Percentiles rank a stretch among this genome's conserved stretches.
Conservation (phyloP, 2,329 filamentous ascomycete genomes). For the Ilyonectria destructans region DNA sequence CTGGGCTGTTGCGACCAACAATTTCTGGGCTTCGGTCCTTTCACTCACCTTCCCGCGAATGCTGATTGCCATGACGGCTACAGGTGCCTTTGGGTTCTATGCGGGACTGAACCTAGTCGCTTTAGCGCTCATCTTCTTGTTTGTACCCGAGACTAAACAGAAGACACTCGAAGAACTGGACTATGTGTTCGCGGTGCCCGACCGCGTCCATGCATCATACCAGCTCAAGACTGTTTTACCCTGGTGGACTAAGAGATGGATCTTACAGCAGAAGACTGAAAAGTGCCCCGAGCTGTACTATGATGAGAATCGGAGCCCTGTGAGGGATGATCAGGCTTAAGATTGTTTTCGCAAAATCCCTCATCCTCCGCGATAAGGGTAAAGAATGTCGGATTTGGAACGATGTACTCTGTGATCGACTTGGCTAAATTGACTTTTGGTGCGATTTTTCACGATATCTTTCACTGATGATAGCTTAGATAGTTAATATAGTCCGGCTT, state of each 20-base stretch:
- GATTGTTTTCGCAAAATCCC: background rate
- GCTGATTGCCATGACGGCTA: conserved; percentile 54
- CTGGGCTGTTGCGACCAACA: conserved; percentile 72
- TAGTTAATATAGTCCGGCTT: no score
- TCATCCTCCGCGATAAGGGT: background rate
- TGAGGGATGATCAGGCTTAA: background rate
- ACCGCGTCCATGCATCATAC: conserved; percentile 58
- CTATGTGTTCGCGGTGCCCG: conserved; percentile 63
- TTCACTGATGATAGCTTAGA: no score
- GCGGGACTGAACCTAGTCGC: conserved; percentile 64
- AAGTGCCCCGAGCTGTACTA: conserved; percentile 32
- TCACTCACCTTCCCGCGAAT: conserved; percentile 65
- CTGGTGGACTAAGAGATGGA: conserved; percentile 56
- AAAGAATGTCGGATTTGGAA: background rate
- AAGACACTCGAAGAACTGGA: conserved; percentile 67
- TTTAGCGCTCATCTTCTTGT: conserved; percentile 64
- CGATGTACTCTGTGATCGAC: background rate
- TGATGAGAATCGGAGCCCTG: conserved; percentile 7
- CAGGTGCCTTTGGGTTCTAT: conserved; percentile 60
- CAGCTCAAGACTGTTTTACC: conserved; percentile 57
- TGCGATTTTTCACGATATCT: no score
- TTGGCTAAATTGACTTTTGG: no score
- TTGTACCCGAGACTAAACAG: conserved; percentile 68
- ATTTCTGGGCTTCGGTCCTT: conserved; percentile 66
- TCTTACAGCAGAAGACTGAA: conserved; percentile 19